Conservation (phyloP, 2,329 filamentous ascomycete species). For the Monosporascus sp. region DNA sequence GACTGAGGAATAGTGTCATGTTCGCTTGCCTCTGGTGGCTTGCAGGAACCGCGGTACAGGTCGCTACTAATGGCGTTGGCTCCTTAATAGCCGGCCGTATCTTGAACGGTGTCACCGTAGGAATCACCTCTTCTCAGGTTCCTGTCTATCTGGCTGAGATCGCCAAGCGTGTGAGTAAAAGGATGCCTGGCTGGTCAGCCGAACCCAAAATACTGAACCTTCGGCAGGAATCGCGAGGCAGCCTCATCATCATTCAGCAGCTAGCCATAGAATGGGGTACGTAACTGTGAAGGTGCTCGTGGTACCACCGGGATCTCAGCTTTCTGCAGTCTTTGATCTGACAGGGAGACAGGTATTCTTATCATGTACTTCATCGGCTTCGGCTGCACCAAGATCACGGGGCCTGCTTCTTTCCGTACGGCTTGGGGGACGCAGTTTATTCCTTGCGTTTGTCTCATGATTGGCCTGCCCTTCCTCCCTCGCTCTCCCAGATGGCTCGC, state of each 20-base stretch:
- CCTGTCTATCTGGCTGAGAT: slow-evolving; percentile 66
- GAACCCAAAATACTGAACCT: slow-evolving; percentile 3
- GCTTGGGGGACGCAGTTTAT: slow-evolving; percentile 62
- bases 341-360: slow-evolving; percentile 36
- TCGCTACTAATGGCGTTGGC: slow-evolving; percentile 51
- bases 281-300: too few relatives aligned
- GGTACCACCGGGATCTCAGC: too few relatives aligned
- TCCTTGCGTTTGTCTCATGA: slow-evolving; percentile 51
- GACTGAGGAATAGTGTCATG: slow-evolving; percentile 29
- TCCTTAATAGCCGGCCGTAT: slow-evolving; percentile 51
- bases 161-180: slow-evolving; percentile 36
- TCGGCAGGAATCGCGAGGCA: slow-evolving; percentile 45
- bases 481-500: slow-evolving; percentile 61
- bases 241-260: slow-evolving; percentile 67
- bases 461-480: slow-evolving; percentile 56
- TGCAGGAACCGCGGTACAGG: slow-evolving; percentile 55
- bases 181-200: too few relatives aligned
- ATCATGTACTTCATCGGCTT: slow-evolving; percentile 68
- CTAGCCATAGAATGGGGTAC: slow-evolving; percentile 66
- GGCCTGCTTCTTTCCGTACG: slow-evolving; percentile 54
- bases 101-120: slow-evolving; percentile 61
- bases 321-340: too few relatives aligned
- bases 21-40: slow-evolving; percentile 44
- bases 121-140: slow-evolving; percentile 62
- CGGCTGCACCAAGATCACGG: slow-evolving; percentile 56